Evolutionary conservation across 345 rosid genomes (phyloP), one percentile per base, ranked within the genome.

Genomic region (Euclidium syriacum): DNA sequence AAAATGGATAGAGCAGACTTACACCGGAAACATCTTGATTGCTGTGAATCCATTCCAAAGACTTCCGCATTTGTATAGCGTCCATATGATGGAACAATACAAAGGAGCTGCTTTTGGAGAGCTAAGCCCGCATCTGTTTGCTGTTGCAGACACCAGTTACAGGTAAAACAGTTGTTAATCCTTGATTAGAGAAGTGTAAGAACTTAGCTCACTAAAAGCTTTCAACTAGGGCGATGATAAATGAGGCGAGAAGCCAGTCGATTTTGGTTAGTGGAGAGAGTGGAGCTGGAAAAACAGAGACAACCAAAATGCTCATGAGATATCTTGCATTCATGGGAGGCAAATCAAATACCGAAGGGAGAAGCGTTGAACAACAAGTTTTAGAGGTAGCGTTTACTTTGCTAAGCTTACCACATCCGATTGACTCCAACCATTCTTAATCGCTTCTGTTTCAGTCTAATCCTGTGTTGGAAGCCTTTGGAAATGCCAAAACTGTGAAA

Each of bases 221-320:
- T 58, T 27, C 9, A 14, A 57, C 11, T 43, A 79, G 83, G 79
- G 87, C 88, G 70, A 83, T 85, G 90, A 87, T 78, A 55, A 81
- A 83, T 55, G 88, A 87, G 58, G 76, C 73, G n/a, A 75, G 52
- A 66, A 85, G 91, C 76, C 86, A 87, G 63, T 82, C 95, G 10
- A 85, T 80, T 62, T 74, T 82, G 55, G 83, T 83, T 16, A 90
- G 95, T 63, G 97, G 97, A 33, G 95, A 90, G 73, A 90, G 97
- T n/a, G 94, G 97, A 47, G 95, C 97, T 59, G 94, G 95, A 62
- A 90, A 87, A 74, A 90, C 97, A 46, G 97, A 90, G 75, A 90
- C 88, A 19, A 87, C 97, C 41, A 90, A 90, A 70, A 85, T 86
- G 91, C 90, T 87, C 8, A 90, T 90, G 97, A 77, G 91, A 65